Base-by-base conservation (phyloP, 495 filamentous ascomycete species). In the Letharia lupina region DNA sequence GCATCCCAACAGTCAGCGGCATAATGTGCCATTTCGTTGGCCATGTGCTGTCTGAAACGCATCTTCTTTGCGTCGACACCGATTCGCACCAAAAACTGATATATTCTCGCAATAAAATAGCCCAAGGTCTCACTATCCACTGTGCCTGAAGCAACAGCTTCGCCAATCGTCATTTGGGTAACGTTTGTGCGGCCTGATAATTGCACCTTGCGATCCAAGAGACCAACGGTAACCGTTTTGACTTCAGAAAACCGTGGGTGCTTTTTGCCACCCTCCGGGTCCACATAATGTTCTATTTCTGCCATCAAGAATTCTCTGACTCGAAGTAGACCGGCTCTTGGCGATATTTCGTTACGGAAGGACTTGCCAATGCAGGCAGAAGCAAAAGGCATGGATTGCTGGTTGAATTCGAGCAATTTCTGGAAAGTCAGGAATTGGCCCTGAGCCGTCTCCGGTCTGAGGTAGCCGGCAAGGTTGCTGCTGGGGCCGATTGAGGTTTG, bases 91-190 rank as follows among this genome's bases (percentile, higher is more conserved):
- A 93, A 78, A 82, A 92, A 93, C 31, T 83, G 78, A 72, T 87
- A 86, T 66, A 92, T 91, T 57, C 89, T 83, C 57, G 85, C 90
- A 44, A 93, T 80, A 79, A 93, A 93, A 78, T 93, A 93, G 58
- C 89, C 90, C n/a, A 93, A 81, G 2, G 89, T 91, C 78, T 93
- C 89, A 75, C 91, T 93, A 73, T 93, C 88, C 13, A 93, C 87
- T 23, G 89, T 71, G 12, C 83, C 80, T 31, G 77, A 79, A 73
- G 84, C 78, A 39, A 93, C 89, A 39, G 89, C 89, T 72, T 90
- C 78, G 66, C 88, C 87, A 66, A 92, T 86, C 28, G 83, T 78
- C 74, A 86, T 81, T 65, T 75, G 79, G 70, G 80, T 80, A 23
- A 82, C 77, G 50, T 84, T 73, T 20, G 89, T 91, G 73, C 83